Evolutionary conservation across 2,329 filamentous ascomycete genomes (phyloP), one percentile per base, ranked within the genome.

Genomic region (Penicillium concentricum): DNA sequence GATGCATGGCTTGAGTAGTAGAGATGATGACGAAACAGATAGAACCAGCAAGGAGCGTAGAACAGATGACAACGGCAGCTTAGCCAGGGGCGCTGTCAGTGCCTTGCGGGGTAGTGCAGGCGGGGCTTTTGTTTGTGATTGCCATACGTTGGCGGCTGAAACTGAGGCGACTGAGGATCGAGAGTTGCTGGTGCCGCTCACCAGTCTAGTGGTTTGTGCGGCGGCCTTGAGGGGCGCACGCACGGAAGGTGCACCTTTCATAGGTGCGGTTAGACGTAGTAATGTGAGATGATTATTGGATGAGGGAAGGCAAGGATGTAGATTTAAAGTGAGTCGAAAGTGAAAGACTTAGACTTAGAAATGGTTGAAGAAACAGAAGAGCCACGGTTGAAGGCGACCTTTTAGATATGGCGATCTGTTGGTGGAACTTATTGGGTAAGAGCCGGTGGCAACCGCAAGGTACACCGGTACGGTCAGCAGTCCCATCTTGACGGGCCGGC

Each of bases 1-100:
- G 52, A 95, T 82, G 39, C 88, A 93, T 2, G 90, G 87, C 13
- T 81, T 79, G 8, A 96, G 83, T 0, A 96, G 83, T 5, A 87
- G 53, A 6, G 69, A 38, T 1, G 73, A 74, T 5, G 73, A 75
- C 0, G 73, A 75, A 30, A 74, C 64, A 15, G 73, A 74, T 7
- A 75, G 64, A 4, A 75, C 69, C 42, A 75, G 56, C 43, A 75
- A 54, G 16, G 73, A 75, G 32, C 73, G 70, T 34, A 75, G 42
- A n/a, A 75, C 69, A 7, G 71, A 69, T 3, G 73, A 73, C 6
- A 76, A 62, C 10, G 72, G 72, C 9, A 76, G 67, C 30, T 72
- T 71, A 15, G 72, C 66, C 24, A 76, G 59, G 7, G 72, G 73
- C 12, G 73, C 68, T 30, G 59, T 56, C 12, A 67, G 47, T 6